Percentiles rank a stretch among this genome's conserved stretches.
Conservation (phyloP, 352 stramenopile species). For the Pythium aphanidermatum region DNA sequence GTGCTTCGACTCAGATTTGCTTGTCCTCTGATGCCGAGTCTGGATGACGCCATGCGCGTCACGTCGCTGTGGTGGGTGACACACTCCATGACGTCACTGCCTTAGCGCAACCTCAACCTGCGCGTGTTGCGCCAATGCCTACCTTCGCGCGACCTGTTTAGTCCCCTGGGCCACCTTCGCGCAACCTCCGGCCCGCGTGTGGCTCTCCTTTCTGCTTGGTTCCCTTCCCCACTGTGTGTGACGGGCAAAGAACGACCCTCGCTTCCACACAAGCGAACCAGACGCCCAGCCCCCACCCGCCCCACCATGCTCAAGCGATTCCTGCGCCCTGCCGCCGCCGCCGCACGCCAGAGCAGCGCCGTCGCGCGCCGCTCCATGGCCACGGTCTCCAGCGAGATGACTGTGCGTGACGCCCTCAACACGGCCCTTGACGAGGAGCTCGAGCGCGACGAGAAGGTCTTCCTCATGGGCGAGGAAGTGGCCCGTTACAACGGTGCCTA, state of each 20-base stretch:
- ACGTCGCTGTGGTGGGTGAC: no score
- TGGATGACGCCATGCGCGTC: neutral
- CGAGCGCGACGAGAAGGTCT: constrained; percentile 92
- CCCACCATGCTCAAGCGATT: constrained; percentile 40
- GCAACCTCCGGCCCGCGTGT: no score
- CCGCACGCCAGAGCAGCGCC: constrained; percentile 22
- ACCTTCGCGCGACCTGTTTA: constrained; percentile 18
- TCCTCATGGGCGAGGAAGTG: constrained; percentile 97
- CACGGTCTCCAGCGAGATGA: constrained; percentile 84
- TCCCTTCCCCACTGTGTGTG: constrained; percentile 6
- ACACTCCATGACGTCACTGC: constrained; percentile 21
- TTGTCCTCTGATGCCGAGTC: neutral
- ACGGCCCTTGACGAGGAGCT: constrained; percentile 99
- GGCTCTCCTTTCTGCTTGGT: constrained; percentile 21
- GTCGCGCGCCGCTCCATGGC: constrained; percentile 56
- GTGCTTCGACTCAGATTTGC: constrained; percentile 7
- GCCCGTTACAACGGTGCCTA: constrained; percentile 99
- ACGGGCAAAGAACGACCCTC: constrained; percentile 4
- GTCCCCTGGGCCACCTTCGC: no score
- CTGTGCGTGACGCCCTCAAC: constrained; percentile 98
- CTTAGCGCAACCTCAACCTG: constrained; percentile 2
- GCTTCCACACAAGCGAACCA: constrained; percentile 12
- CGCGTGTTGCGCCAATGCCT: constrained; percentile 6
- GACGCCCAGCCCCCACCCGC: neutral
- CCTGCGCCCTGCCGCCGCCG: constrained; percentile 19